A percentile compares a stretch with the other conserved stretches of the same genome.
phyloP scores from a whole-genome alignment of 495 filamentous ascomycete genomes.

The Neurospora sp. region DNA sequence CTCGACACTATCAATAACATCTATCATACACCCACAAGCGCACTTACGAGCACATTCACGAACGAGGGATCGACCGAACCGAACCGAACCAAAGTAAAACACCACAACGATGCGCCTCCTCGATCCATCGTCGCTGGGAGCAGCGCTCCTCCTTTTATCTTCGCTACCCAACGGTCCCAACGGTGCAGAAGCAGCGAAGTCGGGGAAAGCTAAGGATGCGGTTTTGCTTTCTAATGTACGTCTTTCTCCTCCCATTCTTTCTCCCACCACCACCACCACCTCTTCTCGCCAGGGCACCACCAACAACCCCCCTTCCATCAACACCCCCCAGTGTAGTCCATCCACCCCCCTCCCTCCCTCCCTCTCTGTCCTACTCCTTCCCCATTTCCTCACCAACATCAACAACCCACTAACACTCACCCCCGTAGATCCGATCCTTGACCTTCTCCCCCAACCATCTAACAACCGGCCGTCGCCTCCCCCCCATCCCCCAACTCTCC shows the following conservation, averaged over 20 bases:
- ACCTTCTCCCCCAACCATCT: conserved; percentile 49
- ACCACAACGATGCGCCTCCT: neutral
- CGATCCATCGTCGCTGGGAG: neutral
- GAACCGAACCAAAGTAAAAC: neutral
- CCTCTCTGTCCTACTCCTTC: neutral
- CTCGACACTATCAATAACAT: neutral
- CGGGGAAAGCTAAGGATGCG: neutral
- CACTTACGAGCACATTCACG: neutral
- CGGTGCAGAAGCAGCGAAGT: neutral
- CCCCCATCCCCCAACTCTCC: conserved; percentile 63
- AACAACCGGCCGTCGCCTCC: conserved; percentile 67
- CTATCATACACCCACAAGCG: neutral
- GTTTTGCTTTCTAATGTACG: neutral
- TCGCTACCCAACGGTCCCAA: neutral
- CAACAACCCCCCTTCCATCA: too few species aligned
- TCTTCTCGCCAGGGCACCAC: neutral
- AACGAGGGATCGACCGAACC: neutral
- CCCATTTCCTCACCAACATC: neutral
- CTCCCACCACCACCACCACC: neutral
- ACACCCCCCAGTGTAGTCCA: too few species aligned
- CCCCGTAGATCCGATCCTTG: conserved; percentile 50
- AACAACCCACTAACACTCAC: too few species aligned
- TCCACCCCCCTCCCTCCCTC: too few species aligned
- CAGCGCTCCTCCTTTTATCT: neutral
- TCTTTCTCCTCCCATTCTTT: neutral